These are phyloP conservation scores for Iris macrosiphon DNA, from an alignment of 106 monocot species.

Conservation along the genomic window DNA sequence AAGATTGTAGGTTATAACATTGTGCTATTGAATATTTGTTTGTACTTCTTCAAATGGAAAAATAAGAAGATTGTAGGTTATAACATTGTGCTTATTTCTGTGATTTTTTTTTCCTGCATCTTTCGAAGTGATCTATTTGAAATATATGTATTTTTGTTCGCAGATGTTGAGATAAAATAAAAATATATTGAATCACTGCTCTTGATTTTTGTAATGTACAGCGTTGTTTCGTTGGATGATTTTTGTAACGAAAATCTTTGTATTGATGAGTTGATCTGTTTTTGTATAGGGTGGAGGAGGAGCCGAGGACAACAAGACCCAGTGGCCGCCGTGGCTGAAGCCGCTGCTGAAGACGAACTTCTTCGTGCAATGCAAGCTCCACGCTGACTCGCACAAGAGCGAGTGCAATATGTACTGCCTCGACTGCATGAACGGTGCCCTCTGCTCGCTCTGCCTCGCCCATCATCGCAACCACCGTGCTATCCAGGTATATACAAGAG, in stretches of 20 bases:
- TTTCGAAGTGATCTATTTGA: too few species aligned
- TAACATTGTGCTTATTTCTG: too few species aligned
- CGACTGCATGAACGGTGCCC: conserved; percentile 67
- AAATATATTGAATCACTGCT: too few species aligned
- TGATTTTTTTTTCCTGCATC: too few species aligned
- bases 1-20: too few species aligned
- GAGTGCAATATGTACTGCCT: conserved; percentile 98
- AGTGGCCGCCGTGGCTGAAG: conserved; percentile 83
- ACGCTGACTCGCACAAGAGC: conserved; percentile 78
- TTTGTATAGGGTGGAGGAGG: background rate
- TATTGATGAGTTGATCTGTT: background rate
- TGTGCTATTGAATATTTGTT: too few species aligned
- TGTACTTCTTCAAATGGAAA: too few species aligned
- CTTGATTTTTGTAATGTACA: too few species aligned
- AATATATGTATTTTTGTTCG: background rate
- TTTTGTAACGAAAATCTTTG: background rate
- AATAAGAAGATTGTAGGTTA: too few species aligned
- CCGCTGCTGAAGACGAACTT: conserved; percentile 60
- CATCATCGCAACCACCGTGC: conserved; percentile 60
- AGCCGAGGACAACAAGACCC: conserved; percentile 3
- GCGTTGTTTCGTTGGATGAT: too few species aligned
- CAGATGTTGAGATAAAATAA: background rate
- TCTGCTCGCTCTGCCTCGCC: conserved; percentile 79
- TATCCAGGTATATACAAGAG: conserved; percentile 90
- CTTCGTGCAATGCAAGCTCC: conserved; percentile 82